Evolutionary conservation across 345 rosid genomes (phyloP), one percentile per base, ranked within the genome.

Genomic region (Gossypium turneri): DNA sequence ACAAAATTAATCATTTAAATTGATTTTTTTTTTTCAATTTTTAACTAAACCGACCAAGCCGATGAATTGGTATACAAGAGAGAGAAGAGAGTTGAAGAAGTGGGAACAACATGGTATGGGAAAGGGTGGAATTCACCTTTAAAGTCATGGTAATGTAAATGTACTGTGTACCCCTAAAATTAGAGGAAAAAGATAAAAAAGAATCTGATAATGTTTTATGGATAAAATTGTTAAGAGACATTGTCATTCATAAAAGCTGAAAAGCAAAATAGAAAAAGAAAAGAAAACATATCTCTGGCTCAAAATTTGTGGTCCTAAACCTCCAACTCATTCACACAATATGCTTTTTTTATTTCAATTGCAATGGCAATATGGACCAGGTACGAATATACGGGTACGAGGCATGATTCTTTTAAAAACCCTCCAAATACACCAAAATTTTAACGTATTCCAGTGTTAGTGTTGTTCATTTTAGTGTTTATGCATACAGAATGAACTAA

Each of bases 171-270:
- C 41, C 41, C 41, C 41, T 68, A 65, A 38, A 17, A 38, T 17
- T 55, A 55, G 8, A 29, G 9, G 9, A 16, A 29, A 16, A 29
- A 50, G 17, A 50, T 50, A 45, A 73, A 61, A 34, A 50, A 63
- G 10, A 51, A 51, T 25, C 11, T 12, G 3, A 22, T 75, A 34
- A 34, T 34, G 41, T 34, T 34, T 34, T 34, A 25, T 27, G 76
- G 65, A 45, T 72, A 72, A 25, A 53, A 15, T 44, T n/a, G 34
- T 22, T 67, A 45, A 6, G 7, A 67, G 41, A 20, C 53, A 45
- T 66, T 57, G 60, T 59, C 38, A 25, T 8, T 50, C 43, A 52
- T 24, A 60, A 61, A 76, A 53, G 73, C 79, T 61, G 70, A 48
- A 70, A 67, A 77, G 38, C 41, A 34, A 34, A 34, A 5, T 4